A percentile compares a stretch with the other conserved stretches of the same genome.
These are phyloP conservation scores for Polychaeton citri DNA, from an alignment of 2,329 filamentous ascomycete genomes.

Conservation along the genomic window DNA sequence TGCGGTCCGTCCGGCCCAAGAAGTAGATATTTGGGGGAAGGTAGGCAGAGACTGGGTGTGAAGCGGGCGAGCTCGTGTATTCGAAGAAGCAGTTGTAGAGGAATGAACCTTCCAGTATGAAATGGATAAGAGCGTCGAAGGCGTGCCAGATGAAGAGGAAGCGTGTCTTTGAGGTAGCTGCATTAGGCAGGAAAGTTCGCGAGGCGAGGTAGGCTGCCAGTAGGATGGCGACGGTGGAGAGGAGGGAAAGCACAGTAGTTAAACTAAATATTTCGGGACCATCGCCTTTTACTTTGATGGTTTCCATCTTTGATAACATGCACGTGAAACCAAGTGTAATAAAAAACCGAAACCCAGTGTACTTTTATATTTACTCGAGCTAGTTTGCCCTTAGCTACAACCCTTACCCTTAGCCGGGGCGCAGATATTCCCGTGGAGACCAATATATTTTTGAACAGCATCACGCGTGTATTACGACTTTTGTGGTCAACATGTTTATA, in stretches of 20 bases:
- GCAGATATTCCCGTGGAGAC: too few species aligned
- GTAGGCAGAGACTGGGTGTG: slow-evolving; percentile 21
- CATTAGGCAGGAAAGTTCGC: slow-evolving; percentile 36
- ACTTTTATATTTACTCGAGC: too few species aligned
- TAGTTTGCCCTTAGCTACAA: too few species aligned
- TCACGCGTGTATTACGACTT: too few species aligned
- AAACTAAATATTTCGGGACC: slow-evolving; percentile 24
- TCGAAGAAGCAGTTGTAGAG: slow-evolving; percentile 89
- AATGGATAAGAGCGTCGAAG: slow-evolving; percentile 84
- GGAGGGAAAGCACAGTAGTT: slow-evolving; percentile 42
- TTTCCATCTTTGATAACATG: too few species aligned
- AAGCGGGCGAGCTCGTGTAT: slow-evolving; percentile 29
- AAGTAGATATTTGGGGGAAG: slow-evolving; percentile 39
- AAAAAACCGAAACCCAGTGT: too few species aligned
- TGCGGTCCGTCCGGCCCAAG: slow-evolving; percentile 37
- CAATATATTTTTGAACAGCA: too few species aligned
- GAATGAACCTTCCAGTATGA: slow-evolving; percentile 80
- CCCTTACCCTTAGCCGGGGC: too few species aligned
- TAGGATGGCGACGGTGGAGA: slow-evolving; percentile 41
- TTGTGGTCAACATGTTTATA: too few species aligned
- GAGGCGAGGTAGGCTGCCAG: slow-evolving; percentile 39
- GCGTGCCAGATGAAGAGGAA: slow-evolving; percentile 89
- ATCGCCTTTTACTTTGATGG: too few species aligned
- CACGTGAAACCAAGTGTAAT: too few species aligned
- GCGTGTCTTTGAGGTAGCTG: slow-evolving; percentile 46